phyloP scores from a whole-genome alignment of 2,329 filamentous ascomycete species.

The Claviceps sp. region DNA sequence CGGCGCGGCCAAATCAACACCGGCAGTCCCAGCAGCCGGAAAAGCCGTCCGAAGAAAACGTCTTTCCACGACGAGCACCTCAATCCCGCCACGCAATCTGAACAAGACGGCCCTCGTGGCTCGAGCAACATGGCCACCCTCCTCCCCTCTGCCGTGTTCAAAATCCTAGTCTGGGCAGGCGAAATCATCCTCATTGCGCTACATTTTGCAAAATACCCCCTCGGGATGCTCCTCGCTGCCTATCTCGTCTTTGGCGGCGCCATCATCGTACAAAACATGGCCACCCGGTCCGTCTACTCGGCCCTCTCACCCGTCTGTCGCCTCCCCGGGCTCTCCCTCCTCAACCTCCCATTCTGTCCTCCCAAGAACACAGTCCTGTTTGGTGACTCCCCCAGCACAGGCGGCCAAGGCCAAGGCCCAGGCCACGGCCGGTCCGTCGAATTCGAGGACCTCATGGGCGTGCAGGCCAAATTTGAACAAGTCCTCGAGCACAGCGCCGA shows the following conservation, averaged over 20 bases:
- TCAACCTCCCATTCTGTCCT: conserved; percentile 53
- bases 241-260: conserved; percentile 46
- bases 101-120: too few relatives aligned
- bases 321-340: conserved; percentile 48
- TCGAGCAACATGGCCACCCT: conserved; percentile 19
- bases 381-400: conserved; percentile 8
- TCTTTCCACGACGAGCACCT: conserved; percentile 7
- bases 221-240: conserved; percentile 47
- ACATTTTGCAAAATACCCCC: conserved; percentile 47
- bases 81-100: conserved; percentile 2
- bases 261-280: conserved; percentile 46
- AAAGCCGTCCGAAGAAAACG: conserved; percentile 7
- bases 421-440: conserved; percentile 1
- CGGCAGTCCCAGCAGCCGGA: conserved; percentile 14
- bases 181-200: conserved; percentile 47
- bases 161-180: conserved; percentile 33
- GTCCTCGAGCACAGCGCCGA: conserved; percentile 55
- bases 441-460: conserved; percentile 46
- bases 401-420: conserved; percentile 1
- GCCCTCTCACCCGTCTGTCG: conserved; percentile 57
- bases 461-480: conserved; percentile 64
- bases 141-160: conserved; percentile 24
- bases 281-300: conserved; percentile 45
- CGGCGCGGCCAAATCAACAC: conserved; percentile 11
- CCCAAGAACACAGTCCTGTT: conserved; percentile 11